These are phyloP conservation scores for Colletotrichum camelliae DNA, from an alignment of 2,329 filamentous ascomycete species.

Conservation along the genomic window DNA sequence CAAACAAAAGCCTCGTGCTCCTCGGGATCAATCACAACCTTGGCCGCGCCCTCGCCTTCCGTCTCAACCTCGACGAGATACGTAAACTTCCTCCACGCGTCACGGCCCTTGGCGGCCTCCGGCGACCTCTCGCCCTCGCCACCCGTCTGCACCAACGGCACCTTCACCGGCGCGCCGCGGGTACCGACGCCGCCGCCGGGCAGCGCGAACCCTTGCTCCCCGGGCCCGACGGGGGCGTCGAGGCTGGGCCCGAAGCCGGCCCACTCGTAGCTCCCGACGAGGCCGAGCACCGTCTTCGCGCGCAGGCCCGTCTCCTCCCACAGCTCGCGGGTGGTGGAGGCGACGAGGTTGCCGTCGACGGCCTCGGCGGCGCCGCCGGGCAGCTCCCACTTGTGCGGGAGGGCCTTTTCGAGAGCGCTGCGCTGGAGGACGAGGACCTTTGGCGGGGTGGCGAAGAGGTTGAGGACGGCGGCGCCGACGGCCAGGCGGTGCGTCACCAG, in stretches of 20 bases:
- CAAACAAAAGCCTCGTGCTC: constrained; percentile 46
- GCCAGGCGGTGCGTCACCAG: constrained; percentile 7
- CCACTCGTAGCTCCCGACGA: constrained; percentile 34
- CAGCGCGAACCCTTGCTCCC: background rate
- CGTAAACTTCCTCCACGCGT: constrained; percentile 38
- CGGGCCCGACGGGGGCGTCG: constrained; percentile 18
- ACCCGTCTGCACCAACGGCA: constrained; percentile 9
- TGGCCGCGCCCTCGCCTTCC: background rate
- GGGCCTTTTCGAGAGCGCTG: constrained; percentile 37
- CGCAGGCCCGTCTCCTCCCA: constrained; percentile 55
- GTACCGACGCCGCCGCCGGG: constrained; percentile 4
- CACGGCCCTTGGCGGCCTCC: background rate
- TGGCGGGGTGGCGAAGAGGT: constrained; percentile 9
- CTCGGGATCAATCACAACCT: constrained; percentile 35
- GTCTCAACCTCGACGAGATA: constrained; percentile 38
- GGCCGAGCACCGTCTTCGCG: constrained; percentile 42
- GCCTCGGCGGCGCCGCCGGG: constrained; percentile 48
- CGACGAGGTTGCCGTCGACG: constrained; percentile 48
- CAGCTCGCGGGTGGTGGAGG: constrained; percentile 51
- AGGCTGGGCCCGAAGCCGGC: constrained; percentile 1
- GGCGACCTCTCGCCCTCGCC: constrained; percentile 4
- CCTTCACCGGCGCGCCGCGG: background rate
- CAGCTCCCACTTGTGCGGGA: constrained; percentile 49
- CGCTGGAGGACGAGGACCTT: constrained; percentile 47
- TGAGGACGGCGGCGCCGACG: constrained; percentile 19